These are phyloP conservation scores for Skeletonema grethae DNA, from an alignment of 108 stramenopile genomes.

Conservation along the genomic window DNA sequence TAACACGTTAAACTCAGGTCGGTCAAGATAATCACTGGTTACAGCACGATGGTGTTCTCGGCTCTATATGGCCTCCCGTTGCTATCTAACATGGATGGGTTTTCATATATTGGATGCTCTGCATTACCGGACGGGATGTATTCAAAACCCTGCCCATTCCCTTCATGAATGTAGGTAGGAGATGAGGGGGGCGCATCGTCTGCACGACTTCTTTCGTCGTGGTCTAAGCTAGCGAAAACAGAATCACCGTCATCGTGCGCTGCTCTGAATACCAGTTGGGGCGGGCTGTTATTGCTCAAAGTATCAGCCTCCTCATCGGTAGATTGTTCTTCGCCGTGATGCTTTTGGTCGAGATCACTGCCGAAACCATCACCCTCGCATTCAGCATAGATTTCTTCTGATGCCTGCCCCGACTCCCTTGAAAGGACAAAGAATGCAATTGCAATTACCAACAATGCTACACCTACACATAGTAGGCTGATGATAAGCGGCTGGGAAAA, in stretches of 20 bases:
- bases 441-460: conserved; percentile 2
- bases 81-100: background rate
- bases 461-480: conserved; percentile 18
- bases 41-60: background rate
- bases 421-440: conserved; percentile 11
- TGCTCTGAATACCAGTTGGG: background rate
- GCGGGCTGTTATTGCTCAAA: conserved; percentile 5
- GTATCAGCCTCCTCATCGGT: conserved; percentile 1
- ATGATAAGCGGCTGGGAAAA: background rate
- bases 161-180: background rate
- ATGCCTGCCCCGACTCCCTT: background rate
- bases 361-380: conserved; percentile 14
- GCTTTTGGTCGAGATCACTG: conserved; percentile 32
- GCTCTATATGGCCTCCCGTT: background rate
- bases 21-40: background rate
- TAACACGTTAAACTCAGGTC: background rate
- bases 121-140: background rate
- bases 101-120: background rate
- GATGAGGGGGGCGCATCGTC: background rate
- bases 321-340: conserved; percentile 9
- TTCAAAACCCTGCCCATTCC: conserved; percentile 16
- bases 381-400: conserved; percentile 29
- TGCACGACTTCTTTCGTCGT: conserved; percentile 6
- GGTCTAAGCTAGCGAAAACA: background rate
- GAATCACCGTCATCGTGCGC: conserved; percentile 6